phyloP scores from a whole-genome alignment of 169 alveolate species.

The Plasmodium relictum region DNA sequence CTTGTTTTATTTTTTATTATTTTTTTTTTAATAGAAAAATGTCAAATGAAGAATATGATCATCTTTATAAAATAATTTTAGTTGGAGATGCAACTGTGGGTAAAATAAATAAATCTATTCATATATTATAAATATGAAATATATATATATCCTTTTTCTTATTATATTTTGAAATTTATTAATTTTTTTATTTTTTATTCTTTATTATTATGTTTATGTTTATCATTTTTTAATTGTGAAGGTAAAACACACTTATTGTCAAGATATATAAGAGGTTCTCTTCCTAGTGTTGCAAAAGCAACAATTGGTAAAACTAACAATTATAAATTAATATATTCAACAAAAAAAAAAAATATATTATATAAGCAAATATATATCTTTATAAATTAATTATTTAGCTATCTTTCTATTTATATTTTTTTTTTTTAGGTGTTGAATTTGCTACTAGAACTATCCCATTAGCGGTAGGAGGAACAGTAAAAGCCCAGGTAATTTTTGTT shows the following conservation, averaged over 20 bases:
- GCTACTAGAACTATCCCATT: constrained; percentile 98
- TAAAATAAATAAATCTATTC: constrained; percentile 11
- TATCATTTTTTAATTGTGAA: constrained; percentile 3
- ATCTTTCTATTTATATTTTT: background rate
- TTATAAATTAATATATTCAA: background rate
- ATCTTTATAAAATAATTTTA: constrained; percentile 92
- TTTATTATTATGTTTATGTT: background rate
- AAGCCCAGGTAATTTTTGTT: constrained; percentile 92
- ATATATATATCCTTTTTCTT: background rate
- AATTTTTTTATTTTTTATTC: background rate
- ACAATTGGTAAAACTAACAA: constrained; percentile 91
- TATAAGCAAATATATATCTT: background rate
- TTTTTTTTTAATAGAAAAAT: constrained; percentile 75
- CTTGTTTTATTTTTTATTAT: background rate
- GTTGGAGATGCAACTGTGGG: constrained; percentile 99
- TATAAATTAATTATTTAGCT: background rate
- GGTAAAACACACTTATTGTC: constrained; percentile 94
- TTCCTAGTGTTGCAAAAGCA: constrained; percentile 96
- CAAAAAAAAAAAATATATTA: constrained; percentile 1
- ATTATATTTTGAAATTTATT: background rate
- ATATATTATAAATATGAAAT: background rate
- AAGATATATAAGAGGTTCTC: constrained; percentile 95
- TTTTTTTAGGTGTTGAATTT: constrained; percentile 94
- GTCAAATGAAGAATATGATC: constrained; percentile 91
- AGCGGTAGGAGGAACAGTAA: constrained; percentile 96